phyloP scores from a whole-genome alignment of 2,329 filamentous ascomycete genomes.

The Rhynchosporium graminicola region DNA sequence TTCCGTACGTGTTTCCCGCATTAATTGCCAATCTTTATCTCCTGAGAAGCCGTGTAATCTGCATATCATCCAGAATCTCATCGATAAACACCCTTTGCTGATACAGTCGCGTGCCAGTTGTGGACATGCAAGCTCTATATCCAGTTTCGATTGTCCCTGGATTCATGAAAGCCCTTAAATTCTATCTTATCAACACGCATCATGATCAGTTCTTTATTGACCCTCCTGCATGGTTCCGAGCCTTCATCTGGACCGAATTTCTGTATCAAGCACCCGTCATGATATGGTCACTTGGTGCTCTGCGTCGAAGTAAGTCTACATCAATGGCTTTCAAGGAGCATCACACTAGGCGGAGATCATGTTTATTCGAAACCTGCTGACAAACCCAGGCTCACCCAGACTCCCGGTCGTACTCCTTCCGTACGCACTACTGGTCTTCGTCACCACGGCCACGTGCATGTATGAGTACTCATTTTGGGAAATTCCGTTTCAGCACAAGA shows the following conservation, averaged over 20 bases:
- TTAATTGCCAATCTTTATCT: too few relatives aligned
- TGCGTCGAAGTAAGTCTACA: conserved; percentile 49
- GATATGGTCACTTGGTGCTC: conserved; percentile 58
- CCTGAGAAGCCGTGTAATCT: background rate
- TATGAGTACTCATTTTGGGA: conserved; percentile 61
- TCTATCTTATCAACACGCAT: conserved; percentile 61
- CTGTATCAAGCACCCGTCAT: conserved; percentile 62
- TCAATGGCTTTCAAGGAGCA: background rate
- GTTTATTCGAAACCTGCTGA: conserved; percentile 12
- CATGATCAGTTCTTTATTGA: conserved; percentile 63
- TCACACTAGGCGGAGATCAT: background rate
- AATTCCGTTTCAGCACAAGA: conserved; percentile 48
- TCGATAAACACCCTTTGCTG: background rate
- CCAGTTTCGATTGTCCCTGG: conserved; percentile 51
- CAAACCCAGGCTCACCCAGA: conserved; percentile 52
- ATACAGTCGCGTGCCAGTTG: conserved; percentile 45
- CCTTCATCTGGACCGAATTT: conserved; percentile 59
- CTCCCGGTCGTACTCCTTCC: conserved; percentile 61
- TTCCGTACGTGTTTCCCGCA: conserved; percentile 49
- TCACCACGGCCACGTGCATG: conserved; percentile 65
- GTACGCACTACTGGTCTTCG: conserved; percentile 58
- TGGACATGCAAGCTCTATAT: conserved; percentile 62
- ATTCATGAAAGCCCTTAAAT: conserved; percentile 51
- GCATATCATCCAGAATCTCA: background rate
- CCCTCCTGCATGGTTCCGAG: conserved; percentile 59